Evolutionary conservation across 2,329 filamentous ascomycete species (phyloP), one percentile per base, ranked within the genome.

Genomic region (Clonostachys rosea): DNA sequence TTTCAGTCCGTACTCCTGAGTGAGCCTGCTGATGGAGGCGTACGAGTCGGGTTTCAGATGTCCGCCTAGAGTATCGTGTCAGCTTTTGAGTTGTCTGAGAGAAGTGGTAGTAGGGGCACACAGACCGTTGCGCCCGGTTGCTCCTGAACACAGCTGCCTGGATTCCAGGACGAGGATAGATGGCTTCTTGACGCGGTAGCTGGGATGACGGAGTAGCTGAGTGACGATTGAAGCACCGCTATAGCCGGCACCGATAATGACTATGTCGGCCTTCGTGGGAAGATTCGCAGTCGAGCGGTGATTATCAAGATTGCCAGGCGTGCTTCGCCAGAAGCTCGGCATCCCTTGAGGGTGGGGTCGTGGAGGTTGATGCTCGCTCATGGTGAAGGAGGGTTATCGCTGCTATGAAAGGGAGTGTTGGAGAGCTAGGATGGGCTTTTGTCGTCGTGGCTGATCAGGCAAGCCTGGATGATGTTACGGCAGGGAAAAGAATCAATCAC

Each of bases 221-320:
- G 74, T 64, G 43, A 71, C 71, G 0, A 67, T 67, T 11, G 67
- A 64, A 6, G 65, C 63, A 2, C 67, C 62, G 9, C 73, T 60
- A 47, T 69, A 73, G 1, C 72, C 73, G 14, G 67, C 65, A 5
- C 72, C 73, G n/a, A 76, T 63, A 44, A 75, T 68, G 18, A 68
- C 62, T 41, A 75, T 64, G 46, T 75, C 70, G 35, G 60, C 63
- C 37, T 64, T 50, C 3, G 52, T 40, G 0, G 71, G 73, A 1
- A 75, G 56, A 10, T 54, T 52, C 5, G 63, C 55, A 1, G 61
- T 69, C 30, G 59, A 67, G 14, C 68, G 63, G 50, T 69, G 59
- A 45, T 65, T 59, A 49, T 74, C 68, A 3, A 76, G 55, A 3
- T 53, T 47, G 50, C 70, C 60, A 10, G 62, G 63, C 20, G 67